Evolutionary conservation across 2,329 filamentous ascomycete genomes (phyloP).

Genomic region (Arthrinium puccinioides): DNA sequence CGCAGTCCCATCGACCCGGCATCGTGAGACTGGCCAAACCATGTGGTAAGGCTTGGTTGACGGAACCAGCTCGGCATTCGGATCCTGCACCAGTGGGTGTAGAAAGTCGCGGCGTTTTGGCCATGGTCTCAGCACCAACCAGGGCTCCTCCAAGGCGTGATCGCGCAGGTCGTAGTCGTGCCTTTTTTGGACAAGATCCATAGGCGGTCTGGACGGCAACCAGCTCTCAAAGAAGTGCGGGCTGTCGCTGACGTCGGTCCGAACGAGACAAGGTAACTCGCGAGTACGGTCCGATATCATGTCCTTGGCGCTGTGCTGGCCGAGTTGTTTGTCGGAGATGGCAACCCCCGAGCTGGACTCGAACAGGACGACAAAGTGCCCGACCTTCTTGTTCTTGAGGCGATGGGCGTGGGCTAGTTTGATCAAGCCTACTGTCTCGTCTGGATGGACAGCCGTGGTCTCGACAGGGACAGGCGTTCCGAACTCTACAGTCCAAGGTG

Average conservation of each 20-base stretch:
- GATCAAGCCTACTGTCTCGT: slow-evolving; percentile 40
- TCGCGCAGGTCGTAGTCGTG: slow-evolving; percentile 21
- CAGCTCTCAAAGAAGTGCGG: slow-evolving; percentile 35
- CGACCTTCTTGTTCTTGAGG: slow-evolving; percentile 26
- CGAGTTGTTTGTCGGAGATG: slow-evolving; percentile 13
- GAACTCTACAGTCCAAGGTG: slow-evolving; percentile 30
- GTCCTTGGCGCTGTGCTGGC: slow-evolving; percentile 10
- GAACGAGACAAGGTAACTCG: slow-evolving; percentile 27
- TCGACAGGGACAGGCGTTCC: slow-evolving; percentile 5
- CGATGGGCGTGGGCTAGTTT: slow-evolving; percentile 41
- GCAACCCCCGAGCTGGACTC: slow-evolving; percentile 13
- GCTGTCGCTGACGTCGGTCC: slow-evolving; percentile 21
- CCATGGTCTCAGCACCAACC: slow-evolving; percentile 41
- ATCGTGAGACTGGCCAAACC: slow-evolving; percentile 38
- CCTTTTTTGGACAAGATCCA: slow-evolving; percentile 26
- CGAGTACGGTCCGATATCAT: slow-evolving; percentile 15
- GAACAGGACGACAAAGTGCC: slow-evolving; percentile 37
- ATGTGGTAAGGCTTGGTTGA: slow-evolving; percentile 33
- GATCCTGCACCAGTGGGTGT: slow-evolving; percentile 25
- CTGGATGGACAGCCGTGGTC: slow-evolving; percentile 16
- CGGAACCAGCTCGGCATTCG: background rate
- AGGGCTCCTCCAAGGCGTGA: slow-evolving; percentile 36
- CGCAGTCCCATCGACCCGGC: slow-evolving; percentile 41
- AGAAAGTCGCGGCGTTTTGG: slow-evolving; percentile 54
- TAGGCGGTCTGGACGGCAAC: slow-evolving; percentile 36